Conservation (phyloP, 2,329 filamentous ascomycete species). For the Epichloe baconii region DNA sequence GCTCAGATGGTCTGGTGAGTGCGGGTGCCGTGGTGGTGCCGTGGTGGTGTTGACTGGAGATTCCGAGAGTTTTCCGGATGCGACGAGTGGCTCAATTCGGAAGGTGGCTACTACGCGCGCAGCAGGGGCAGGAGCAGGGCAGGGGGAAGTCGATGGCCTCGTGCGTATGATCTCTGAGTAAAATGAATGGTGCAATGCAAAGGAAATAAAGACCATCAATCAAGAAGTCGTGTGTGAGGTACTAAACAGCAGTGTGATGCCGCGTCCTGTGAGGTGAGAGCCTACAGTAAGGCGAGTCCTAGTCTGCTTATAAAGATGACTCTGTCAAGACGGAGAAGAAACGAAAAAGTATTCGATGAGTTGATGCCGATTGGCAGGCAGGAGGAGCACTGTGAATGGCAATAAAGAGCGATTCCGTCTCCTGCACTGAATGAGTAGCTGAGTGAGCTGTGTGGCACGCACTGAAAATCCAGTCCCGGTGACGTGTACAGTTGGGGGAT, state of each 20-base stretch:
- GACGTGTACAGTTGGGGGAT: background rate
- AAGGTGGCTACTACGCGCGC: slow-evolving; percentile 6
- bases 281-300: background rate
- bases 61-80: background rate
- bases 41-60: background rate
- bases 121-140: background rate
- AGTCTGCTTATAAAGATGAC: background rate
- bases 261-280: background rate
- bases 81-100: slow-evolving; percentile 6
- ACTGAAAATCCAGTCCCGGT: slow-evolving; percentile 10
- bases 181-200: background rate
- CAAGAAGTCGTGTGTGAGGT: background rate
- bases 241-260: background rate
- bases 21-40: background rate
- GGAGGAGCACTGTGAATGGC: slow-evolving; percentile 1
- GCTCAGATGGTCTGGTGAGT: background rate
- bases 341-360: background rate
- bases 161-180: background rate
- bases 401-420: background rate
- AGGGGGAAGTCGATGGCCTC: background rate
- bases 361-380: background rate
- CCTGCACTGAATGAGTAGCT: background rate
- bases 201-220: background rate
- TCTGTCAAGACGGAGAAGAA: background rate
- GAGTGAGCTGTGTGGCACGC: background rate